Conservation (phyloP, 441 rosid genomes). For the Eruca vesicaria region DNA sequence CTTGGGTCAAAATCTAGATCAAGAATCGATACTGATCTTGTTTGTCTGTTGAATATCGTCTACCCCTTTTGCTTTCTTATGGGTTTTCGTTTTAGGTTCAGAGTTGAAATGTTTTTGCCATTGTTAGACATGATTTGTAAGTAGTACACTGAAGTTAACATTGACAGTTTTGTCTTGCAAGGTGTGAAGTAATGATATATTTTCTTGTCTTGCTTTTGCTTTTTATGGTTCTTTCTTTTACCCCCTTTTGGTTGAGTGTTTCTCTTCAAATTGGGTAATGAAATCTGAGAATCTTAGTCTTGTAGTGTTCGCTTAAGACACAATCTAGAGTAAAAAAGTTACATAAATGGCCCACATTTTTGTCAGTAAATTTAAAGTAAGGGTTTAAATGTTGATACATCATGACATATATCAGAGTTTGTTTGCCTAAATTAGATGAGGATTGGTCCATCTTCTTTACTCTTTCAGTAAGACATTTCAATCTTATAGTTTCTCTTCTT, state of each 20-base stretch:
- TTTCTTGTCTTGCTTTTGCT: slow-evolving; percentile 28
- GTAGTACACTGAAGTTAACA: background rate
- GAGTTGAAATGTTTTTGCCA: background rate
- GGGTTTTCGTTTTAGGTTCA: slow-evolving; percentile 3
- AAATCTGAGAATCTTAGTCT: slow-evolving; percentile 30
- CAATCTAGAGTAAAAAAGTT: slow-evolving; percentile 37
- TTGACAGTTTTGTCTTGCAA: background rate
- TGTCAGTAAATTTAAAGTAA: slow-evolving; percentile 28
- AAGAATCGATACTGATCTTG: background rate
- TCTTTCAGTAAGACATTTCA: slow-evolving; percentile 15
- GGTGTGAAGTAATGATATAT: slow-evolving; percentile 23
- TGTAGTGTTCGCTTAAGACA: slow-evolving; percentile 38
- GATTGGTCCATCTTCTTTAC: slow-evolving; percentile 30
- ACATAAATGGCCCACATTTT: slow-evolving; percentile 36
- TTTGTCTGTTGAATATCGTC: too few species aligned
- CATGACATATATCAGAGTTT: slow-evolving; percentile 24
- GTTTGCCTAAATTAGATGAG: slow-evolving; percentile 31
- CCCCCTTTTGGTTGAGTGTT: slow-evolving; percentile 12
- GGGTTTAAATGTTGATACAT: slow-evolving; percentile 26
- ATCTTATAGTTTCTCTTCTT: slow-evolving; percentile 8
- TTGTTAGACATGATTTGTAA: slow-evolving; percentile 11
- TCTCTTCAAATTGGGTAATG: slow-evolving; percentile 27
- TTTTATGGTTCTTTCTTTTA: slow-evolving; percentile 13
- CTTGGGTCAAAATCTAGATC: slow-evolving; percentile 22
- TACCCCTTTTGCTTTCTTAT: background rate